These are phyloP conservation scores for Euryodendron excelsum DNA, from an alignment of 148 eudicot genomes.

Conservation along the genomic window DNA sequence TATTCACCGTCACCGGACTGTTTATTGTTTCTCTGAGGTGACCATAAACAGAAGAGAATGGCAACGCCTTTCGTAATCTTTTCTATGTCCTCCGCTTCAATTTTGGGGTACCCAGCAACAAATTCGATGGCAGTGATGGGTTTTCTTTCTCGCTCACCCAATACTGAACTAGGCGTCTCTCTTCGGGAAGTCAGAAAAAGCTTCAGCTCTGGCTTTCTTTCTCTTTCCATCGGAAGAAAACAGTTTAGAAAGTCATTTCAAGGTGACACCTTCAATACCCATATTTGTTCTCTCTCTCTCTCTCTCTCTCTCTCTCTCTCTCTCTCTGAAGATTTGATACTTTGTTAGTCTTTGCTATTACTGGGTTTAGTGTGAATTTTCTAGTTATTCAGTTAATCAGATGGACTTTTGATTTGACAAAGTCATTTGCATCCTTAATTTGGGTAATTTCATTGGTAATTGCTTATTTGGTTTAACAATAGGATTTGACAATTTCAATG, in stretches of 20 bases:
- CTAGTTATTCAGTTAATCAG: neutral
- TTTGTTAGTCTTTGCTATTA: too few species aligned
- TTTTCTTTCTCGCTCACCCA: neutral
- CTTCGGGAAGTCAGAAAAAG: neutral
- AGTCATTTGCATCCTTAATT: too few species aligned
- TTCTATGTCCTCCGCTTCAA: conserved; percentile 5
- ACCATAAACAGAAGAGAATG: neutral
- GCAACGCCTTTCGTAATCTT: neutral
- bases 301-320: neutral
- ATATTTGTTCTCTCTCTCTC: neutral
- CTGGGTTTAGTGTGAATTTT: neutral
- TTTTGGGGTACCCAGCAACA: neutral
- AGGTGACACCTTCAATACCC: conserved; percentile 27
- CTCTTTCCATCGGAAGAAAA: conserved; percentile 14
- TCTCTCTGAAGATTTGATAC: too few species aligned
- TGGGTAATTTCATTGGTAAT: too few species aligned
- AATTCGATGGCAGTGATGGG: neutral
- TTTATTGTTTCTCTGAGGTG: too few species aligned
- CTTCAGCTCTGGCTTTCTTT: conserved; percentile 14
- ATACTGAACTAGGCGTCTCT: neutral
- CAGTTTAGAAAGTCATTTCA: conserved; percentile 18
- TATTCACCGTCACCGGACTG: too few species aligned
- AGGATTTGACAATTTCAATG: neutral
- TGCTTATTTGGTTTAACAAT: neutral
- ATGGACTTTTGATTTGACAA: neutral